Base-by-base conservation (phyloP, 345 rosid genomes). In the thale cress (Arabidopsis thaliana) region DNA sequence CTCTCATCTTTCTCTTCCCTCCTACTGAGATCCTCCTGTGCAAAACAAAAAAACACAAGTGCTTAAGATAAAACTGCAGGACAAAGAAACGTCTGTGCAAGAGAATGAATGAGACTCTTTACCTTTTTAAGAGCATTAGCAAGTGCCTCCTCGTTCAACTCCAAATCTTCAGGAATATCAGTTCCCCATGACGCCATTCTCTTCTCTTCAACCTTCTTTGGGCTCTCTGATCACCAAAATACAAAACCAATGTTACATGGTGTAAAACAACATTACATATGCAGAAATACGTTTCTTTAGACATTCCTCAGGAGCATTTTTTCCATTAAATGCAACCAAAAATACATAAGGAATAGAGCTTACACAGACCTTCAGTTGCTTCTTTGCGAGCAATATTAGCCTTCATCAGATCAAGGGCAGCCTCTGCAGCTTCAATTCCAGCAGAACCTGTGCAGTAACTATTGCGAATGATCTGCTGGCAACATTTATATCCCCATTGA, bases 361-460 rank as follows among this genome's bases (percentile, higher is more conserved):
- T 11, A 45, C 13, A 71, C 69, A 70, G 6, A 77, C 80, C 80
- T 81, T 91, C 91, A 5, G 82, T n/a, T 4, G 87, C 87, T 42
- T 55, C 96, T 84, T 88, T 93, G 33, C 90, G 89, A 38, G 89
- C 88, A 74, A 93, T 83, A 65, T 93, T 93, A 41, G 91, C 83
- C 80, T 85, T 93, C 97, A 93, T 91, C 40, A 91, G 79, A 69
- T 93, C 96, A 49, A 84, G 74, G 52, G 96, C 81, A 63, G 98
- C 96, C 70, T 91, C 97, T 1, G 96, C 91, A 73, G 98, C 98
- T 82, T 91, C 96, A 67, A 91, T 86, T 45, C 98, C 96, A 14
- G 98, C 91, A 7, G 87, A 75, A 4, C 98, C 98, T n/a, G 97
- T 89, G 80, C 97, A 91, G 56, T 91, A 93, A 73, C 96, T 88